A percentile compares a stretch with the other conserved stretches of the same genome.
Conservation (phyloP, 2,329 filamentous ascomycete species). For the Ophiostoma piceae region DNA sequence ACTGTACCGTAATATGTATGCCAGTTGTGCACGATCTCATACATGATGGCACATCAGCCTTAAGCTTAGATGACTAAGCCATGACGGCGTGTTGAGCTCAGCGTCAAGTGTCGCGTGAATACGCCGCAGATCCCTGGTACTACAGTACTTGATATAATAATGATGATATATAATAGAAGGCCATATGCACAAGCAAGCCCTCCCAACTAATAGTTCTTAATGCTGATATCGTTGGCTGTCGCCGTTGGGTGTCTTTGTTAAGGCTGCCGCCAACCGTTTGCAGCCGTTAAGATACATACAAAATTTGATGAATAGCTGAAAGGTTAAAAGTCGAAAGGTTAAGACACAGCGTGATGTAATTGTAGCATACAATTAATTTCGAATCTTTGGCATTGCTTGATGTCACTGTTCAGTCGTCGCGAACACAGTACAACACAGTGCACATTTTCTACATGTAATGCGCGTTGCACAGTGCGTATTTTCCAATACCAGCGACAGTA, state of each 20-base stretch:
- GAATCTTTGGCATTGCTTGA: background rate
- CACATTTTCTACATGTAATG: background rate
- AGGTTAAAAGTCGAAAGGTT: background rate
- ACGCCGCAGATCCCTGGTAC: background rate
- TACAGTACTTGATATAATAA: background rate
- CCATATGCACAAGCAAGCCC: background rate
- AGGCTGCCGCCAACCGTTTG: background rate
- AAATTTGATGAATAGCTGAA: background rate
- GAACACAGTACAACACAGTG: background rate
- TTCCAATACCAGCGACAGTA: background rate
- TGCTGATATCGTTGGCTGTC: background rate
- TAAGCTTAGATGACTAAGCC: background rate
- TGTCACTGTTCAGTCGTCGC: background rate
- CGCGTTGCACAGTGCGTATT: slow-evolving; percentile 3
- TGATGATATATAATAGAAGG: no score
- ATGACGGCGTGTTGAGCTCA: background rate
- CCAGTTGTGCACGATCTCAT: background rate
- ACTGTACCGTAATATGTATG: no score
- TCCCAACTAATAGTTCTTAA: background rate
- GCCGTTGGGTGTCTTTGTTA: background rate
- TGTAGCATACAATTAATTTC: background rate
- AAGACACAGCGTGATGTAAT: background rate
- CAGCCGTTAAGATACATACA: background rate
- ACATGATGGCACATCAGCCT: background rate
- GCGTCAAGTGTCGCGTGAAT: no score